phyloP scores from a whole-genome alignment of 345 rosid genomes.

The Rhizophora mangle region DNA sequence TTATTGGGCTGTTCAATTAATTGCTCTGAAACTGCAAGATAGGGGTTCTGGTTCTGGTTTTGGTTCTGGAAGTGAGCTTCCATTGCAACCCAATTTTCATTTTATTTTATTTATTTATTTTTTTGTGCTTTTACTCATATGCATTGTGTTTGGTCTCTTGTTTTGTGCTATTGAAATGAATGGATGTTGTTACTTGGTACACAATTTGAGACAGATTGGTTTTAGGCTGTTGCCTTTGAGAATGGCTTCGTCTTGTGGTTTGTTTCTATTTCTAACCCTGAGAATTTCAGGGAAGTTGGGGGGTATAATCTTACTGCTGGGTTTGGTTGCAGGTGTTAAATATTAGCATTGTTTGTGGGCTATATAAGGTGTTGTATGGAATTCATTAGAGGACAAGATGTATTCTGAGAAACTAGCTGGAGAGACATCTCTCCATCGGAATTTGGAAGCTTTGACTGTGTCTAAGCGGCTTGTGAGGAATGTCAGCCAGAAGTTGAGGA shows the following conservation, averaged over 20 bases:
- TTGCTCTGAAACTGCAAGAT: too few species aligned
- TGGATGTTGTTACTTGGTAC: too few species aligned
- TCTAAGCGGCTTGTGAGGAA: slow-evolving; percentile 74
- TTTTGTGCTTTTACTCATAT: not conserved
- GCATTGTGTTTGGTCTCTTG: not conserved
- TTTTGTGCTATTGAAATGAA: not conserved
- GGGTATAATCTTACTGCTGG: not conserved
- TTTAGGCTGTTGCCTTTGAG: not conserved
- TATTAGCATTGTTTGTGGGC: slow-evolving; percentile 15
- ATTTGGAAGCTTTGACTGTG: slow-evolving; percentile 65
- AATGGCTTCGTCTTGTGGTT: too few species aligned
- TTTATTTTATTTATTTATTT: not conserved
- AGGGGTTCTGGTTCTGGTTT: too few species aligned
- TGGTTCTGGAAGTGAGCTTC: too few species aligned
- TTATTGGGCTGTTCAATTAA: too few species aligned
- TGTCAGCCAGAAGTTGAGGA: slow-evolving; percentile 71
- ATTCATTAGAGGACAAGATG: slow-evolving; percentile 32
- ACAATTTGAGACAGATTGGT: not conserved
- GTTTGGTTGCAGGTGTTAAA: slow-evolving; percentile 10
- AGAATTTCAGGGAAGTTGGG: not conserved
- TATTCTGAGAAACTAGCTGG: slow-evolving; percentile 41
- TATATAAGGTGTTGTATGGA: slow-evolving; percentile 18
- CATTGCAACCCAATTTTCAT: too few species aligned
- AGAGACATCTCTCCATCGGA: slow-evolving; percentile 55
- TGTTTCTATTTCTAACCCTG: not conserved